A percentile compares a stretch with the other conserved stretches of the same genome.
These are phyloP conservation scores for Amanita fuliginea DNA, from an alignment of 768 basidiomycete species.

Conservation along the genomic window DNA sequence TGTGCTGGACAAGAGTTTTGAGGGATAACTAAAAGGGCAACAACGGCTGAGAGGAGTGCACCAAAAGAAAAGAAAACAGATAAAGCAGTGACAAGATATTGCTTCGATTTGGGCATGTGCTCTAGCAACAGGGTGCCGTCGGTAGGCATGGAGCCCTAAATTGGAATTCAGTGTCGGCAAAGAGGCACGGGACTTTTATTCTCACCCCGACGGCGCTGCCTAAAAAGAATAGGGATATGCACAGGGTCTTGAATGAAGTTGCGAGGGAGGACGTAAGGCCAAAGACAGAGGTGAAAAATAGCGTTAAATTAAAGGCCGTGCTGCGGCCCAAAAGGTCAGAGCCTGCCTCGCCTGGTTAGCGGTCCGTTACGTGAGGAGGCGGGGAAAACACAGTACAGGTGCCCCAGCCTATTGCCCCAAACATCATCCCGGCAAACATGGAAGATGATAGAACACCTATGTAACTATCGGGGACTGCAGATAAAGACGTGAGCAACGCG, in stretches of 20 bases:
- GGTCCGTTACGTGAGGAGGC: not conserved
- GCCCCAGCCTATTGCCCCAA: conserved; percentile 88
- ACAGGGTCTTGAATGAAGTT: conserved; percentile 56
- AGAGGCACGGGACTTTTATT: conserved; percentile 5
- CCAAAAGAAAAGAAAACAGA: conserved; percentile 96
- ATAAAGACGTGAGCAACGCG: not conserved
- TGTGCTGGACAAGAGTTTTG: conserved; percentile 49
- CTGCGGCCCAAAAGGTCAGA: conserved; percentile 87
- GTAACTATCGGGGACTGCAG: conserved; percentile 55
- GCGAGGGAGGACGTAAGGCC: conserved; percentile 73
- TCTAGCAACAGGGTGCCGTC: conserved; percentile 90
- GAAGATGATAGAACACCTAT: conserved; percentile 80
- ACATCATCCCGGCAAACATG: conserved; percentile 97
- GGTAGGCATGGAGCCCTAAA: conserved; percentile 89
- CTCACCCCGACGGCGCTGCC: conserved; percentile 90
- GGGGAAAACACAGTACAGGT: conserved; percentile 53
- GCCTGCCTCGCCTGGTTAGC: conserved; percentile 22
- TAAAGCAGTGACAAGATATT: conserved; percentile 84
- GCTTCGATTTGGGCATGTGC: conserved; percentile 85
- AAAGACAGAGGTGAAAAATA: conserved; percentile 85
- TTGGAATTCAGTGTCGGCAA: not conserved
- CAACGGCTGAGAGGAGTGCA: conserved; percentile 73
- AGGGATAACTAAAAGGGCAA: conserved; percentile 75
- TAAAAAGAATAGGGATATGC: conserved; percentile 72
- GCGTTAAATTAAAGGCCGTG: conserved; percentile 84